phyloP scores from a whole-genome alignment of 345 rosid species.

The Salix suchowensis region DNA sequence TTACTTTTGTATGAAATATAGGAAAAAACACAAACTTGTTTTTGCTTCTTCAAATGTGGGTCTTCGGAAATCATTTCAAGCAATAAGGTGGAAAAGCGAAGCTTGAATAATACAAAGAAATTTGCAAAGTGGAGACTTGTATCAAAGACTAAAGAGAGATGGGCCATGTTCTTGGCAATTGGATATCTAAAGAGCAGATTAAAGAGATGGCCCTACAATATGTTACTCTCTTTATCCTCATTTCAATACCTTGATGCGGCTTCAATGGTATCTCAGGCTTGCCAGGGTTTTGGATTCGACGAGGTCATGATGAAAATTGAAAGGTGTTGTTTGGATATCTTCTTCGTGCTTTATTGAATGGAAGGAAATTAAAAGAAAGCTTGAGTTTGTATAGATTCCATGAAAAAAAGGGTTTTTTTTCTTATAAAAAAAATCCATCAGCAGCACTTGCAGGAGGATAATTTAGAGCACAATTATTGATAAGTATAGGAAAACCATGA shows the following conservation, averaged over 20 bases:
- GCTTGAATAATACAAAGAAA: constrained; percentile 24
- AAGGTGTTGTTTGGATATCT: background rate
- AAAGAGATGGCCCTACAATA: constrained; percentile 18
- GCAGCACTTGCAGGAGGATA: background rate
- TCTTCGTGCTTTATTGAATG: background rate
- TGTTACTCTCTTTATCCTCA: background rate
- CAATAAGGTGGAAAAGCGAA: constrained; percentile 22
- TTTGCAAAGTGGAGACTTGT: constrained; percentile 23
- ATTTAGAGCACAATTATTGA: background rate
- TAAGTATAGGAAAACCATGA: no score
- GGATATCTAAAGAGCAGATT: constrained; percentile 12
- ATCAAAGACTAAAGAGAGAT: constrained; percentile 13
- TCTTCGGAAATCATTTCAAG: constrained; percentile 29
- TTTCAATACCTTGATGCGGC: constrained; percentile 9
- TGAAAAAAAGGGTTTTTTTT: background rate
- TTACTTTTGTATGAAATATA: constrained; percentile 1
- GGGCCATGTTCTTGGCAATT: constrained; percentile 12
- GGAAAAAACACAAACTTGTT: background rate
- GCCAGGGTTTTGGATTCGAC: background rate
- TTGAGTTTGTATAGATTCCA: background rate
- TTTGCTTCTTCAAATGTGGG: constrained; percentile 22
- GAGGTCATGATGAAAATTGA: background rate
- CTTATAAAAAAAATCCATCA: no score
- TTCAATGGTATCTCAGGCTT: background rate
- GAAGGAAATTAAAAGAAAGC: background rate